Evolutionary conservation across 768 basidiomycete genomes (phyloP).

Genomic region (Gloeostereum incarnatum): DNA sequence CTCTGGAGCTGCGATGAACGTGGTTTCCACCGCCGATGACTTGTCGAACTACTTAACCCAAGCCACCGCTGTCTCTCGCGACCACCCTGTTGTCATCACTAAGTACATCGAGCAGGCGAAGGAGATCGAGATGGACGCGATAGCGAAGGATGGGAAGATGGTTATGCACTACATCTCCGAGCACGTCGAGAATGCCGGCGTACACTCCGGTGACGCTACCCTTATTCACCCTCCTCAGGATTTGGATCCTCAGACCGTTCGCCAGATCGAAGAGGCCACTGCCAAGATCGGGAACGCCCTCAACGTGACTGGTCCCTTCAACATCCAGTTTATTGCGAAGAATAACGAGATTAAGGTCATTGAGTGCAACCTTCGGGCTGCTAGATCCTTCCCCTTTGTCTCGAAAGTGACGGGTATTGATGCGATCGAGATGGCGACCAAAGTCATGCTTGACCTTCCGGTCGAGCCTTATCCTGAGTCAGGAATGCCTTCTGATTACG

Average conservation of each 20-base stretch:
- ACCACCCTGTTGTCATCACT: slow-evolving; percentile 95
- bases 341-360: slow-evolving; percentile 99
- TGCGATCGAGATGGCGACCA: slow-evolving; percentile 98
- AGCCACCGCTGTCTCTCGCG: slow-evolving; percentile 92
- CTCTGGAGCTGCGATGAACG: slow-evolving; percentile 99
- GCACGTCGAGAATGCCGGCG: slow-evolving; percentile 98
- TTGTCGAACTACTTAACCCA: slow-evolving; percentile 87
- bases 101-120: slow-evolving; percentile 99
- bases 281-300: slow-evolving; percentile 96
- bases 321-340: slow-evolving; percentile 99
- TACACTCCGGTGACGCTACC: slow-evolving; percentile 98
- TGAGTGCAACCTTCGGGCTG: slow-evolving; percentile 96
- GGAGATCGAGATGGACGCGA: slow-evolving; percentile 99
- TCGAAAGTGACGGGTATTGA: slow-evolving; percentile 97
- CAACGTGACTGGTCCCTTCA: slow-evolving; percentile 97
- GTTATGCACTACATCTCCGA: slow-evolving; percentile 99
- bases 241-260: slow-evolving; percentile 92
- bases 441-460: slow-evolving; percentile 91
- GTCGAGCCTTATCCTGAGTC: slow-evolving; percentile 87
- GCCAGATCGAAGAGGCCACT: slow-evolving; percentile 94
- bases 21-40: slow-evolving; percentile 90
- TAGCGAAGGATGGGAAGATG: slow-evolving; percentile 95
- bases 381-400: slow-evolving; percentile 97
- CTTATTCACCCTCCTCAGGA: slow-evolving; percentile 98
- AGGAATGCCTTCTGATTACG: slow-evolving; percentile 85